Conservation (phyloP, 169 alveolate species). For the Ichthyophthirius multifiliis region DNA sequence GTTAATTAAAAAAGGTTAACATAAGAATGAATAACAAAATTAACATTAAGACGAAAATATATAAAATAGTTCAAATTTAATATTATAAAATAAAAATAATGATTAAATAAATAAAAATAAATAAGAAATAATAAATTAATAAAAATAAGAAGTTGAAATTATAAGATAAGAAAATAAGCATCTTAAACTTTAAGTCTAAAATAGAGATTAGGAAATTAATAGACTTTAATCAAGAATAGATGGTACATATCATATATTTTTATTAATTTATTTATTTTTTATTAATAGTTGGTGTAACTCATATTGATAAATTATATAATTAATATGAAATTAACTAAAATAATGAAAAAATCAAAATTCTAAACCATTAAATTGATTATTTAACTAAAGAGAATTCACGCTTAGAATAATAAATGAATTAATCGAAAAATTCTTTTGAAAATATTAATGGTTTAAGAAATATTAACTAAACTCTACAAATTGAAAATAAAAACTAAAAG, state of each 20-base stretch:
- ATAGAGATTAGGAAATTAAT: background rate
- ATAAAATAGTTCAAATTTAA: background rate
- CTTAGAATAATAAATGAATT: too few species aligned
- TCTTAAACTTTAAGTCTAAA: background rate
- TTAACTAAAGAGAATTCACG: background rate
- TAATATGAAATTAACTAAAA: background rate
- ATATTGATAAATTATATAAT: background rate
- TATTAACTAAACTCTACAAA: background rate
- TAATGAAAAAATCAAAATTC: background rate
- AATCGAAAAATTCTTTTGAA: background rate
- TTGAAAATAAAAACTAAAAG: background rate
- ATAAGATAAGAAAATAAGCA: background rate
- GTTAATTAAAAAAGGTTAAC: background rate
- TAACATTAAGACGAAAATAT: background rate
- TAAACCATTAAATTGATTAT: background rate
- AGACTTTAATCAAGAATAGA: background rate
- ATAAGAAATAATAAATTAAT: background rate
- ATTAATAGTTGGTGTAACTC: background rate
- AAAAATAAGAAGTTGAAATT: background rate
- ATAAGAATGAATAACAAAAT: background rate
- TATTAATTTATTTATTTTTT: background rate
- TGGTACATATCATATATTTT: background rate
- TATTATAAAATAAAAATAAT: background rate
- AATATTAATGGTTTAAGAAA: background rate
- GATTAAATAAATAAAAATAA: background rate